Percentiles rank a stretch among this genome's conserved stretches.
phyloP scores from a whole-genome alignment of 768 basidiomycete genomes.

The Tricholoma terreum region DNA sequence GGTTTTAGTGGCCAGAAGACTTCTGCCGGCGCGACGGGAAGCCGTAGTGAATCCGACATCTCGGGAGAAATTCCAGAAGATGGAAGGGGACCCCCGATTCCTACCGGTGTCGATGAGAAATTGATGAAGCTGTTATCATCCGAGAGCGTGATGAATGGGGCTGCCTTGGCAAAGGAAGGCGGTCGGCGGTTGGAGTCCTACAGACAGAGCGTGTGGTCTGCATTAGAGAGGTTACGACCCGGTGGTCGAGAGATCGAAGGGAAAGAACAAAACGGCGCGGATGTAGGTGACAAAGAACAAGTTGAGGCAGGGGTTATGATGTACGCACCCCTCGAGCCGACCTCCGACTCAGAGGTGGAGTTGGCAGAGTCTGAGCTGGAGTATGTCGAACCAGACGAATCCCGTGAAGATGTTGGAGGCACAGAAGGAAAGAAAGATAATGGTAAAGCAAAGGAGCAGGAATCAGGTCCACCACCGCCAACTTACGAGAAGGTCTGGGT shows the following conservation, averaged over 20 bases:
- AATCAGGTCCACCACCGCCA: slow-evolving; percentile 2
- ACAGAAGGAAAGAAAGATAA: slow-evolving; percentile 7
- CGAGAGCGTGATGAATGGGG: slow-evolving; percentile 63
- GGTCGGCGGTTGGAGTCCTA: slow-evolving; percentile 18
- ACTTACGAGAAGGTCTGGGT: slow-evolving; percentile 50
- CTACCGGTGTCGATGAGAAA: slow-evolving; percentile 43
- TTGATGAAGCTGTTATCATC: slow-evolving; percentile 53
- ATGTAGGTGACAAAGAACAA: slow-evolving; percentile 31
- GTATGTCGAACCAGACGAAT: slow-evolving; percentile 36
- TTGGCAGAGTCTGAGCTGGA: slow-evolving; percentile 60
- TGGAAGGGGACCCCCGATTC: slow-evolving; percentile 35
- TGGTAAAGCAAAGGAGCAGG: slow-evolving; percentile 10
- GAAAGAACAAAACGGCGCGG: slow-evolving; percentile 13
- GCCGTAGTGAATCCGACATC: background rate
- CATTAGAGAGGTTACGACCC: slow-evolving; percentile 48
- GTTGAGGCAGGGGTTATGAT: slow-evolving; percentile 68
- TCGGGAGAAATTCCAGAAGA: slow-evolving; percentile 9
- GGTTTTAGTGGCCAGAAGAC: slow-evolving; percentile 6
- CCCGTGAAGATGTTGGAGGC: background rate
- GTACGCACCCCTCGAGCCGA: slow-evolving; percentile 67
- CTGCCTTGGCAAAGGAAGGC: slow-evolving; percentile 14
- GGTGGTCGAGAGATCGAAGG: slow-evolving; percentile 10
- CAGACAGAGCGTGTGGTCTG: slow-evolving; percentile 54
- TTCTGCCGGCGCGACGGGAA: slow-evolving; percentile 10
- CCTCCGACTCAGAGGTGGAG: slow-evolving; percentile 59